A percentile compares a stretch with the other conserved stretches of the same genome.
Evolutionary conservation across 306 rosid genomes (phyloP).

Genomic region (Cicer judaicum): DNA sequence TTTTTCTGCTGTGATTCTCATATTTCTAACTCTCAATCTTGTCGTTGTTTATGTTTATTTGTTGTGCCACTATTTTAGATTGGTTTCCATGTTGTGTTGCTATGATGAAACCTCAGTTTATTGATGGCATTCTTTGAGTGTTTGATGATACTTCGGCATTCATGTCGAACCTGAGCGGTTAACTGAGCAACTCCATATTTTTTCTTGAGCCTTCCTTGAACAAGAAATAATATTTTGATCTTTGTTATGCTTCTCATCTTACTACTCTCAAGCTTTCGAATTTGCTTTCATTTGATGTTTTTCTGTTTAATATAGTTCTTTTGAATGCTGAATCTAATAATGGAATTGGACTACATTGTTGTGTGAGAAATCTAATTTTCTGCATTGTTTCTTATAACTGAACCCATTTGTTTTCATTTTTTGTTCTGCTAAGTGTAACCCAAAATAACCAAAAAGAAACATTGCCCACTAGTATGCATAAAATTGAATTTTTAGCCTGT

Average conservation of each 20-base stretch:
- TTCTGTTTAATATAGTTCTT: neutral
- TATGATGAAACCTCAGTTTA: slow-evolving; percentile 36
- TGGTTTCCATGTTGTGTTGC: slow-evolving; percentile 37
- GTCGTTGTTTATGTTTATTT: too few relatives aligned
- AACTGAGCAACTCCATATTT: slow-evolving; percentile 46
- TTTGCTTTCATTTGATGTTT: neutral
- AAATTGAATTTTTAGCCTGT: neutral
- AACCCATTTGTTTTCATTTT: too few relatives aligned
- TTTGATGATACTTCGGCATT: slow-evolving; percentile 49
- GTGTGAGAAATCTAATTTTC: neutral
- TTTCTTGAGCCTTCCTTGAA: neutral
- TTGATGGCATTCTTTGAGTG: slow-evolving; percentile 44
- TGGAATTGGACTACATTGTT: neutral
- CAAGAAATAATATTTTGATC: neutral
- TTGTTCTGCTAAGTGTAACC: neutral
- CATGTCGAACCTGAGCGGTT: slow-evolving; percentile 58
- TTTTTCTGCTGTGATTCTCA: too few relatives aligned
- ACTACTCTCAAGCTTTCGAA: neutral
- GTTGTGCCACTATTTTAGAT: neutral
- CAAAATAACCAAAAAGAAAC: neutral
- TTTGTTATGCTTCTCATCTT: neutral
- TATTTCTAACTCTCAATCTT: too few relatives aligned
- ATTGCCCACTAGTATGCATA: neutral
- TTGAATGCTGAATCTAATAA: neutral
- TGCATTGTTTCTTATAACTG: neutral